Base-by-base conservation (phyloP, 495 filamentous ascomycete species). In the Apiosordaria backusii region DNA sequence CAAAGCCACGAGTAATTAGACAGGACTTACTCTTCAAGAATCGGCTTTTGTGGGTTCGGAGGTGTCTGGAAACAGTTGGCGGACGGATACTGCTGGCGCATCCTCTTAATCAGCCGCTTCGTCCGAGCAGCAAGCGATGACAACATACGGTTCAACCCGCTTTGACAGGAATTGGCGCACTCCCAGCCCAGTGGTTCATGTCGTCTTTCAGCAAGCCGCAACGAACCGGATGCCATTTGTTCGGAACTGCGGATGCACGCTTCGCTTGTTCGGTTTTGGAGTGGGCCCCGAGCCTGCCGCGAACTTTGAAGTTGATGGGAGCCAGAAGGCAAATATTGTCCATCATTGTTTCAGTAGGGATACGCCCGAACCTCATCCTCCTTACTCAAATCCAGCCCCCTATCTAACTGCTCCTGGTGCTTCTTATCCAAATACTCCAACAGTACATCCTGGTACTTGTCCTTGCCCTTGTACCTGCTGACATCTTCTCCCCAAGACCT, bases 401-500 rank as follows among this genome's bases (percentile, higher is more conserved):
- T 78, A 26, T 78, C 82, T 19, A 95, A 71, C 84, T 96, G 92
- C 77, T 91, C 88, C 75, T 83, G 75, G 80, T 96, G 92, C 80
- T 89, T 90, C 74, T 69, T 71, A 79, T 96, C 93, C 73, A 97
- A 73, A 79, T 87, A 97, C 79, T 93, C 90, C 69, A 96, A 77
- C 75, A 97, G 75, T 3, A 96, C 88, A 40, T 91, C 88, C 67
- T 84, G 83, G 78, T 92, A 96, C 73, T 81, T 86, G 71, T 92
- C 91, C 79, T 84, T 88, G 21, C 93, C 92, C 80, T 96, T 96
- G 76, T 97, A 96, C 77, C 79, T 79, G 35, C 85, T 84, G 10
- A 96, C 92, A 82, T 95, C 90, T 60, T 92, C 88, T 1, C 89
- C 90, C 93, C 92, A 96, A 78, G 91, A 96, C 65, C 93, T 77